phyloP scores from a whole-genome alignment of 192 early-diverging fungal species.

The Lunasporangiospora selenospora region DNA sequence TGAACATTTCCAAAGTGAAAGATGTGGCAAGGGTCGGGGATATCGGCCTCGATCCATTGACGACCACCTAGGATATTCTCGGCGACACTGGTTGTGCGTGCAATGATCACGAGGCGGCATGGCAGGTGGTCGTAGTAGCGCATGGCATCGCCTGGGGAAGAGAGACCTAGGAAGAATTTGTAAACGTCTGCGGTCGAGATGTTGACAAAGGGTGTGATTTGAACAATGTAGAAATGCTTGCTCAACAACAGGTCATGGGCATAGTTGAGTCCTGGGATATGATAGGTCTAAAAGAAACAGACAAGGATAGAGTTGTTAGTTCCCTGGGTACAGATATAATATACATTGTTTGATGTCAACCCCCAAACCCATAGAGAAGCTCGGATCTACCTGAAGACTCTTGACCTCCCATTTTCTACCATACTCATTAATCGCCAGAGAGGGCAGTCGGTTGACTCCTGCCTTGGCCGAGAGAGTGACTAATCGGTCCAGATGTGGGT shows the following conservation, averaged over 20 bases:
- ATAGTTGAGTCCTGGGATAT: constrained; percentile 41
- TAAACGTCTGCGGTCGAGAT: constrained; percentile 22
- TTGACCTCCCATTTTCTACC: constrained; percentile 38
- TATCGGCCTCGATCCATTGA: constrained; percentile 42
- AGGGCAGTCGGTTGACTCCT: constrained; percentile 27
- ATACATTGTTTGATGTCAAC: too few species aligned
- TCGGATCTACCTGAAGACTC: constrained; percentile 37
- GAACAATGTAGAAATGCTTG: constrained; percentile 46
- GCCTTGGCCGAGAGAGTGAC: constrained; percentile 45
- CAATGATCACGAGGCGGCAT: constrained; percentile 44
- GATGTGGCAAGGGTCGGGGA: constrained; percentile 46
- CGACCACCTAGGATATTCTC: constrained; percentile 23
- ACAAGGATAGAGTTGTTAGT: too few species aligned
- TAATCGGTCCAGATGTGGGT: constrained; percentile 30
- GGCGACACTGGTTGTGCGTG: constrained; percentile 31
- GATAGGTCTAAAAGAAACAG: constrained; percentile 45
- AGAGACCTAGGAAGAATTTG: constrained; percentile 41
- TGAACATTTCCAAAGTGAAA: constrained; percentile 46
- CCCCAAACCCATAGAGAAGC: too few species aligned
- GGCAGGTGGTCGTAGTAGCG: constrained; percentile 42
- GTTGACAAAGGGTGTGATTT: constrained; percentile 45
- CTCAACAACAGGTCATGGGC: constrained; percentile 42
- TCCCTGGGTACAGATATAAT: too few species aligned
- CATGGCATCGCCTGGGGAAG: constrained; percentile 44
- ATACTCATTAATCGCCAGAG: constrained; percentile 41